A percentile compares a stretch with the other conserved stretches of the same genome.
Evolutionary conservation across 345 rosid genomes (phyloP).

Genomic region (Atalantia buxifolia): DNA sequence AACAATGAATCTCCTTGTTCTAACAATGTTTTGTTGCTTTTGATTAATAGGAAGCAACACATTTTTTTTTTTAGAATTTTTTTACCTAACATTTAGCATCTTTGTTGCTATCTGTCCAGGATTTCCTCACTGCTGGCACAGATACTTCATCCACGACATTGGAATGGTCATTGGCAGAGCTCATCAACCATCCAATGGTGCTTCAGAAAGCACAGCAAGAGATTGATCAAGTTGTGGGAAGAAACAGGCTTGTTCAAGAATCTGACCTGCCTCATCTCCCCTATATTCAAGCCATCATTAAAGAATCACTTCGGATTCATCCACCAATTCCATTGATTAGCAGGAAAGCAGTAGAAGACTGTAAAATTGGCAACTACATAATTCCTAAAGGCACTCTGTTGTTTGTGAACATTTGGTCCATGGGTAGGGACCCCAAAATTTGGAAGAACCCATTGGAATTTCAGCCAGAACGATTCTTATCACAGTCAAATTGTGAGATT

Average conservation of each 20-base stretch:
- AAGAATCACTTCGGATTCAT: slow-evolving; percentile 48
- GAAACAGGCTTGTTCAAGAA: slow-evolving; percentile 30
- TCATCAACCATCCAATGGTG: slow-evolving; percentile 35
- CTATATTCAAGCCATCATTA: slow-evolving; percentile 39
- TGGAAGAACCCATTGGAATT: slow-evolving; percentile 39
- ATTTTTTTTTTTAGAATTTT: too few species aligned
- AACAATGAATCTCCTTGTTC: too few species aligned
- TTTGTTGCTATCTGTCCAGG: slow-evolving; percentile 15
- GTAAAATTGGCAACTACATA: slow-evolving; percentile 2
- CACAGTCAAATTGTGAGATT: background rate
- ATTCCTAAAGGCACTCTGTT: slow-evolving; percentile 21
- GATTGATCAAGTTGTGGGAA: slow-evolving; percentile 32
- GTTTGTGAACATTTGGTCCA: slow-evolving; percentile 38
- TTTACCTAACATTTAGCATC: too few species aligned
- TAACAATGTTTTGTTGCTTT: too few species aligned
- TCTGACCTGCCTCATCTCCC: slow-evolving; percentile 30
- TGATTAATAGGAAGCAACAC: too few species aligned
- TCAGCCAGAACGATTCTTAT: slow-evolving; percentile 36
- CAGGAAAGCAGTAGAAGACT: slow-evolving; percentile 27
- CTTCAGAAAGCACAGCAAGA: slow-evolving; percentile 38
- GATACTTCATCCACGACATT: slow-evolving; percentile 38
- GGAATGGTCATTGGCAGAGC: slow-evolving; percentile 48
- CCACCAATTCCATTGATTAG: slow-evolving; percentile 43
- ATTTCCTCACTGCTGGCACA: slow-evolving; percentile 44
- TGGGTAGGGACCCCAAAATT: slow-evolving; percentile 38